phyloP scores from a whole-genome alignment of 179 eudicot species.

The Nepenthes alata region DNA sequence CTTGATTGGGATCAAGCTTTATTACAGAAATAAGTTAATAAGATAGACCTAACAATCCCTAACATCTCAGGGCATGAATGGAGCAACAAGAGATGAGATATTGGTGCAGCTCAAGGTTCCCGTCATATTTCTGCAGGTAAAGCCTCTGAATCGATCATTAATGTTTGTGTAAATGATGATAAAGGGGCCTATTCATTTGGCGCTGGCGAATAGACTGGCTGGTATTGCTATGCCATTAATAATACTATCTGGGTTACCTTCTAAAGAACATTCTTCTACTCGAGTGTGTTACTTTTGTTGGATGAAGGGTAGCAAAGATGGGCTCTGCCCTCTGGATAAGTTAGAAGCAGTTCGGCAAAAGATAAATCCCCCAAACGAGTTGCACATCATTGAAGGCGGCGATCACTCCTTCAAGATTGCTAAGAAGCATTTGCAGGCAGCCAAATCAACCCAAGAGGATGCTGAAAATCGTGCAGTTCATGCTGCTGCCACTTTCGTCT shows the following conservation, averaged over 20 bases:
- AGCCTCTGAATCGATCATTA: too few species aligned
- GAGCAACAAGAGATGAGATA: conserved; percentile 62
- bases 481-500: conserved; percentile 50
- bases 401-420: conserved; percentile 81
- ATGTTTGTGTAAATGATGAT: background rate
- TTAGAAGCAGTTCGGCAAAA: conserved; percentile 47
- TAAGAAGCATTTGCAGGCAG: conserved; percentile 49
- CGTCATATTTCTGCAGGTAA: conserved; percentile 74
- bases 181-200: background rate
- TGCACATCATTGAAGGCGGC: conserved; percentile 76
- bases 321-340: conserved; percentile 60
- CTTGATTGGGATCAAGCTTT: too few species aligned
- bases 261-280: background rate
- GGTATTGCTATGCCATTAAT: background rate
- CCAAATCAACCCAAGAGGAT: conserved; percentile 48
- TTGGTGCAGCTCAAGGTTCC: conserved; percentile 53
- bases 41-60: background rate
- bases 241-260: background rate
- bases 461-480: conserved; percentile 54
- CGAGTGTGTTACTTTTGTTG: background rate
- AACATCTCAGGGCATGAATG: conserved; percentile 51
- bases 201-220: background rate
- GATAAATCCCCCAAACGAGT: conserved; percentile 29
- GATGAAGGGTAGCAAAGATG: conserved; percentile 78
- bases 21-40: too few species aligned